phyloP scores from a whole-genome alignment of 148 eudicot species.

The Pouteria glomerata region DNA sequence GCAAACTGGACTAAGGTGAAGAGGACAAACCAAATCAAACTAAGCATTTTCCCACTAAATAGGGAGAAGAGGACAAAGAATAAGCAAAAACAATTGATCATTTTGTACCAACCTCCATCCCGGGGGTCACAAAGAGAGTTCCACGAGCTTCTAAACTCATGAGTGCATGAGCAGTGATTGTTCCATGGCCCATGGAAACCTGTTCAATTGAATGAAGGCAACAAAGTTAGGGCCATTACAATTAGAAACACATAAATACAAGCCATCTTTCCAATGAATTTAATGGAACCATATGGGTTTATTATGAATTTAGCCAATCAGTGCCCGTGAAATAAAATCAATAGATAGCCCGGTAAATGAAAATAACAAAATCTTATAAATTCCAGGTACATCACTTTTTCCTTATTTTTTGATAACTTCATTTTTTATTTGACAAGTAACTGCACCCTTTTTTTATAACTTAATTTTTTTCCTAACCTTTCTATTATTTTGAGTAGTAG shows the following conservation, averaged over 20 bases:
- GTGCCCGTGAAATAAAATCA: not conserved
- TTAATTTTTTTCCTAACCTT: too few species aligned
- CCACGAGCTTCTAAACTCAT: slow-evolving; percentile 96
- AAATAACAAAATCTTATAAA: too few species aligned
- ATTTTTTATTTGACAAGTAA: too few species aligned
- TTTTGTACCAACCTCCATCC: slow-evolving; percentile 65
- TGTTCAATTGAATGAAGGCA: slow-evolving; percentile 20
- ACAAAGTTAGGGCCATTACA: slow-evolving; percentile 10
- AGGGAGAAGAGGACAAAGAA: not conserved
- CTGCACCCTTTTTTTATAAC: too few species aligned
- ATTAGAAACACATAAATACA: not conserved
- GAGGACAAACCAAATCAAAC: too few species aligned
- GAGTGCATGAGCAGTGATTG: slow-evolving; percentile 78
- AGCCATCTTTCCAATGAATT: not conserved
- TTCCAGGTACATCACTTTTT: too few species aligned
- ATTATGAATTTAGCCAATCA: not conserved
- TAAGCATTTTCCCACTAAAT: too few species aligned
- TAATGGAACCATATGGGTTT: not conserved
- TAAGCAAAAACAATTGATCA: not conserved
- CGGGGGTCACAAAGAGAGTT: slow-evolving; percentile 77
- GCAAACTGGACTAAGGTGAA: not conserved
- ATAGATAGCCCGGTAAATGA: not conserved
- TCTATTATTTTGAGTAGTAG: too few species aligned
- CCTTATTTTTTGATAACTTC: too few species aligned
- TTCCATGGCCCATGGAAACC: slow-evolving; percentile 92